Evolutionary conservation across 345 rosid genomes (phyloP).

Genomic region (Crucihimalaya himalaica): DNA sequence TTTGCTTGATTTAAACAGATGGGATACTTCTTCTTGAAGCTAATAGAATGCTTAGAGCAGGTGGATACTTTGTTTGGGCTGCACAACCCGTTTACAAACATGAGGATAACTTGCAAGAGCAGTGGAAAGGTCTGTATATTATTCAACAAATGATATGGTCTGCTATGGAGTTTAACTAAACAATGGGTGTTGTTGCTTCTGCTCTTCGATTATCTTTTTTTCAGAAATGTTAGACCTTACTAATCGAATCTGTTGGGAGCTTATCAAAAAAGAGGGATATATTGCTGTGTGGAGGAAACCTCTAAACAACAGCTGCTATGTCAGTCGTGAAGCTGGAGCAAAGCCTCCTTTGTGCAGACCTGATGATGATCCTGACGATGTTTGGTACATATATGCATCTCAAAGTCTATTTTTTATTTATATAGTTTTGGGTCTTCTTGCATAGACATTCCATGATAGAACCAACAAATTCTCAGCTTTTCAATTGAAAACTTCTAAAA

Average conservation of each 20-base stretch:
- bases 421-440: neutral
- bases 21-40: slow-evolving; percentile 69
- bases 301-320: slow-evolving; percentile 62
- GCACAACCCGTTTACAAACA: slow-evolving; percentile 59
- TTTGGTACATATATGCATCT: slow-evolving; percentile 47
- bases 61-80: slow-evolving; percentile 74
- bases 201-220: slow-evolving; percentile 18
- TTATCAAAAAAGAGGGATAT: slow-evolving; percentile 59
- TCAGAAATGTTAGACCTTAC: slow-evolving; percentile 67
- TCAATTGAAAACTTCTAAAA: neutral
- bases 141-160: too few relatives aligned
- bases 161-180: slow-evolving; percentile 14
- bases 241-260: slow-evolving; percentile 57
- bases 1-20: slow-evolving; percentile 42
- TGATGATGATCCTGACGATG: slow-evolving; percentile 58
- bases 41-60: slow-evolving; percentile 66
- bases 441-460: neutral
- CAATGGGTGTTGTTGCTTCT: neutral
- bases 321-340: slow-evolving; percentile 42
- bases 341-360: slow-evolving; percentile 56
- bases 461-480: slow-evolving; percentile 5
- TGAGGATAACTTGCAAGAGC: slow-evolving; percentile 49
- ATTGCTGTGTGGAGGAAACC: slow-evolving; percentile 67
- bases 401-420: neutral
- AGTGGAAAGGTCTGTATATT: slow-evolving; percentile 54